Base-by-base conservation (phyloP, 2,329 filamentous ascomycete genomes). In the Sphaerulina vaccinii region DNA sequence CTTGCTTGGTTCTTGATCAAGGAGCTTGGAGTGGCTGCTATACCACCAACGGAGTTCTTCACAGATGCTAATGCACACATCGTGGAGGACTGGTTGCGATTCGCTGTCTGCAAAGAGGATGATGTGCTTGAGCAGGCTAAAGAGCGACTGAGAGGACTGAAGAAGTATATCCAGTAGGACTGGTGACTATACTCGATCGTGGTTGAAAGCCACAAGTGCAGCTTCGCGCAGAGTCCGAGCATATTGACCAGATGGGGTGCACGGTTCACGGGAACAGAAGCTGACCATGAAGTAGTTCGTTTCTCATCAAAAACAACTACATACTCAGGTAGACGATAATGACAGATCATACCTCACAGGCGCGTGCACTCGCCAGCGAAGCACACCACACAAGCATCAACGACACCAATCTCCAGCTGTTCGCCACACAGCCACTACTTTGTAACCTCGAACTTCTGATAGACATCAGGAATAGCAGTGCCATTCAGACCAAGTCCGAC, bases 41-140 rank as follows among this genome's bases (percentile, higher is more conserved):
- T 99, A 57, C 93, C 93, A 15, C 93, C 93, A 0, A 96, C 91
- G 0, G 93, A 99, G 71, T 99, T 99, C 71, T 97, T 96, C 70
- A 96, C 92, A 0, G 85, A 89, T 15, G 75, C 72, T 37, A 96
- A 96, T 66, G 83, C 87, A 22, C 83, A 88, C 64, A 83, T 96
- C 62, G 93, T 88, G 0, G 88, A 96, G 76, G 87, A 97, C 64
- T 99, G 95, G 74, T 79, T 99, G 65, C 80, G 93, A 19, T 97
- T 97, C 68, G 93, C 93, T 0, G 90, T 99, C 1, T 99, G 93
- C 76, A 99, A 99, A 78, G 83, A 92, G 27, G 90, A 99, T 66
- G 82, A 88, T 37, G 83, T 97, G 10, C 64, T 79, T 8, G 76
- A 79, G 62, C 70, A 68, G 43, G 76, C 76, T 1, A 75, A 77